Percentiles rank a stretch among this genome's conserved stretches.
These are phyloP conservation scores for Blepharisma undulans DNA, from an alignment of 169 alveolate species.

Conservation along the genomic window DNA sequence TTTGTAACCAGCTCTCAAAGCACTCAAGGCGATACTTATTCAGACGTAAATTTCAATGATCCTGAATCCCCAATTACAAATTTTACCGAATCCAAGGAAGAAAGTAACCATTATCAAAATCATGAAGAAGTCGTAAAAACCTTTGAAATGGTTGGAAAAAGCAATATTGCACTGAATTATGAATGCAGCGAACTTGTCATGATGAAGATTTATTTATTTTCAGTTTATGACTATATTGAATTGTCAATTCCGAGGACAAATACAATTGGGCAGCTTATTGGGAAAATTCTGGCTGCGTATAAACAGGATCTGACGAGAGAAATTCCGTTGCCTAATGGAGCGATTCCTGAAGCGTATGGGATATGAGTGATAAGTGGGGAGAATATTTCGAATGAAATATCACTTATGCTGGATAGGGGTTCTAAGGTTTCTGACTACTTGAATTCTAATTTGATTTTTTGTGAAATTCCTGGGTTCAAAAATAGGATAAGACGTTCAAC, in stretches of 20 bases:
- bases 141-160: neutral
- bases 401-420: constrained; percentile 4
- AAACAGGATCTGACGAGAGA: neutral
- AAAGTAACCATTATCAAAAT: neutral
- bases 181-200: neutral
- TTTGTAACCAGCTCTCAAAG: neutral
- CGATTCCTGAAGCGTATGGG: constrained; percentile 18
- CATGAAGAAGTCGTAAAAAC: neutral
- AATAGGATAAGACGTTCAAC: neutral
- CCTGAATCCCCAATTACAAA: neutral
- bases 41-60: neutral
- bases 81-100: neutral
- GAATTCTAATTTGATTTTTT: constrained; percentile 10
- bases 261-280: constrained; percentile 23
- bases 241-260: neutral
- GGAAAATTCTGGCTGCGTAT: neutral
- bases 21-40: neutral
- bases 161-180: neutral
- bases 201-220: constrained; percentile 27
- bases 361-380: constrained; percentile 31
- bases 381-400: neutral
- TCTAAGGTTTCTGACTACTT: neutral
- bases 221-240: neutral
- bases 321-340: constrained; percentile 30
- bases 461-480: constrained; percentile 11